Evolutionary conservation across 2,329 filamentous ascomycete species (phyloP).

Genomic region (Graphilbum fragrans): DNA sequence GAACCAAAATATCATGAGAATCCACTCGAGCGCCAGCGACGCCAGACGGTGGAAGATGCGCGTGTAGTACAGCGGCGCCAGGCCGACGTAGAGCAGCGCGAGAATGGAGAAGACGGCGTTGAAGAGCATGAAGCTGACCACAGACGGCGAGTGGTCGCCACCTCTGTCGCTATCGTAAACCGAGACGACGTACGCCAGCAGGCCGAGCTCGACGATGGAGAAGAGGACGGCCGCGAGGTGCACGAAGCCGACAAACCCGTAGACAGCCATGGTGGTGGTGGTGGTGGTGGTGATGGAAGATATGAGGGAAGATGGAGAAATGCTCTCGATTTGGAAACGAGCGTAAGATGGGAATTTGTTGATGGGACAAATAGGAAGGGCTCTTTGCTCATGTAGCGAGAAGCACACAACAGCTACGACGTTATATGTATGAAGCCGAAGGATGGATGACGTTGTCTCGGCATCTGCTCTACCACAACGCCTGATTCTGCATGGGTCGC

Average conservation of each 20-base stretch:
- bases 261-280: slow-evolving; percentile 12
- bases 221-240: slow-evolving; percentile 58
- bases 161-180: slow-evolving; percentile 24
- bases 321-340: neutral
- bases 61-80: slow-evolving; percentile 52
- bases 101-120: slow-evolving; percentile 64
- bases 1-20: slow-evolving; percentile 86
- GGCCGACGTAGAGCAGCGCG: slow-evolving; percentile 54
- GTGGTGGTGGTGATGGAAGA: neutral
- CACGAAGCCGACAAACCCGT: slow-evolving; percentile 46
- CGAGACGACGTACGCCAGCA: slow-evolving; percentile 57
- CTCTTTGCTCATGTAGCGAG: too few relatives aligned
- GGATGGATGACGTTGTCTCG: too few relatives aligned
- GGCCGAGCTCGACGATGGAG: slow-evolving; percentile 60
- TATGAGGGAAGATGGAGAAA: neutral
- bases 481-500: too few relatives aligned
- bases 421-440: too few relatives aligned
- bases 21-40: slow-evolving; percentile 52
- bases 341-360: too few relatives aligned
- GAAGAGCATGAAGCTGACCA: slow-evolving; percentile 72
- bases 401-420: too few relatives aligned
- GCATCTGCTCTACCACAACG: too few relatives aligned
- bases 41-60: slow-evolving; percentile 50
- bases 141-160: slow-evolving; percentile 30
- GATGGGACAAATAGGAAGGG: too few relatives aligned